phyloP scores from a whole-genome alignment of 441 rosid species.

The Eugenia klotzschiana region DNA sequence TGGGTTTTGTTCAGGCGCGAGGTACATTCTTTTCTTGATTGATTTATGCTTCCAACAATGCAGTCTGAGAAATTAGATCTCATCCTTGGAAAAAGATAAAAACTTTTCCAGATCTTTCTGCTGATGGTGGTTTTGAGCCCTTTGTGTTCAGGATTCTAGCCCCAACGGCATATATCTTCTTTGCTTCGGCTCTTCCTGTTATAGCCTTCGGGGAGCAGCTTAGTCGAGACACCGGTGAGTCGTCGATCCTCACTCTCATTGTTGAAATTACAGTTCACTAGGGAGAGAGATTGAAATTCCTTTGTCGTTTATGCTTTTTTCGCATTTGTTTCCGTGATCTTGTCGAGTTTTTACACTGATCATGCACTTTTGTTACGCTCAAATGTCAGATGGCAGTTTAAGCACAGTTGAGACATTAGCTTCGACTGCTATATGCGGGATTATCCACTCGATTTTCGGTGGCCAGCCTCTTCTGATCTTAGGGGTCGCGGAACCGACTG shows the following conservation, averaged over 20 bases:
- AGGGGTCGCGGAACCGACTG: conserved; percentile 88
- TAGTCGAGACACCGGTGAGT: conserved; percentile 58
- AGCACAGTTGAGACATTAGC: conserved; percentile 68
- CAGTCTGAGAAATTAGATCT: background rate
- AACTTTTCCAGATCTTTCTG: background rate
- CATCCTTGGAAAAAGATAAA: background rate
- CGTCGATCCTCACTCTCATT: background rate
- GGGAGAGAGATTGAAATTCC: background rate
- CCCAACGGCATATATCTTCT: conserved; percentile 68
- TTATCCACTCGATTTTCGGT: conserved; percentile 71
- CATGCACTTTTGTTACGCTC: background rate
- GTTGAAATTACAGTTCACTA: background rate
- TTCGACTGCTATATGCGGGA: conserved; percentile 76
- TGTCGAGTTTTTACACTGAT: background rate
- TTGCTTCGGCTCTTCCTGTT: conserved; percentile 88
- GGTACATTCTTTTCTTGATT: conserved; percentile 14
- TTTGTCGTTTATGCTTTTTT: background rate
- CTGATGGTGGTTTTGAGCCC: background rate
- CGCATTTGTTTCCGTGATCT: background rate
- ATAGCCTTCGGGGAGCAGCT: conserved; percentile 88
- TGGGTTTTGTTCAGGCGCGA: conserved; percentile 38
- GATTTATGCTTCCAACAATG: background rate
- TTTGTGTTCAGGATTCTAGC: conserved; percentile 44
- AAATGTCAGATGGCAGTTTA: conserved; percentile 49
- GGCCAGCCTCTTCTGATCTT: conserved; percentile 77